Evolutionary conservation across 2,329 filamentous ascomycete genomes (phyloP).

Genomic region (Aspergillus pseudonomiae): DNA sequence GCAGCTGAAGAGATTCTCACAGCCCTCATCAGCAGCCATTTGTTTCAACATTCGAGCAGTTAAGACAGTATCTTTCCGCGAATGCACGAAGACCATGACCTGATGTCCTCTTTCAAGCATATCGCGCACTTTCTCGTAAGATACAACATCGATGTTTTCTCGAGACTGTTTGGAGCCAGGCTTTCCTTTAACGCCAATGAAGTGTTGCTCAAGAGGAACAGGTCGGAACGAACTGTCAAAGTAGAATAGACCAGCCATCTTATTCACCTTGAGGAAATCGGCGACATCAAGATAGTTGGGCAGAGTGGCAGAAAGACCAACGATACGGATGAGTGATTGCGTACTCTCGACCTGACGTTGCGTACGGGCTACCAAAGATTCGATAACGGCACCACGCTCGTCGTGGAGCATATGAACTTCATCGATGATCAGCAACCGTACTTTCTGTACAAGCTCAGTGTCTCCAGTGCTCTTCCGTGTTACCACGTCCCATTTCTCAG

Average conservation of each 20-base stretch:
- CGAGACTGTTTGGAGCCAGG: constrained; percentile 76
- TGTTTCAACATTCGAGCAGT: constrained; percentile 85
- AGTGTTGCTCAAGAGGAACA: constrained; percentile 95
- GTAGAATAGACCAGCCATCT: constrained; percentile 89
- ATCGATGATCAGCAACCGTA: constrained; percentile 93
- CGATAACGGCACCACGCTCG: constrained; percentile 91
- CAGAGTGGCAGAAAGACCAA: constrained; percentile 91
- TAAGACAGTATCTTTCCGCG: constrained; percentile 86
- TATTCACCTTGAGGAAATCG: constrained; percentile 95
- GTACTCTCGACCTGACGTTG: constrained; percentile 97
- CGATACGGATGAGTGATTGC: constrained; percentile 92
- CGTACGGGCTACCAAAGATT: constrained; percentile 92
- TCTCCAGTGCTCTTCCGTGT: constrained; percentile 96
- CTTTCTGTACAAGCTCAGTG: constrained; percentile 96
- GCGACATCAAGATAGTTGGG: constrained; percentile 97
- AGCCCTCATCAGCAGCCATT: constrained; percentile 79
- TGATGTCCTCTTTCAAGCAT: constrained; percentile 94
- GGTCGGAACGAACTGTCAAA: constrained; percentile 96
- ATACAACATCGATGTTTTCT: constrained; percentile 83
- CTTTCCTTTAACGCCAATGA: constrained; percentile 91
- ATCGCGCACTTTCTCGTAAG: constrained; percentile 91
- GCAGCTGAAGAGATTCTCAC: constrained; percentile 81
- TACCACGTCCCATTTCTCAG: constrained; percentile 99
- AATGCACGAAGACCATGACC: constrained; percentile 99
- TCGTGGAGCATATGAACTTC: constrained; percentile 99